phyloP scores from a whole-genome alignment of 2,329 filamentous ascomycete genomes.

The Venturia asperata region DNA sequence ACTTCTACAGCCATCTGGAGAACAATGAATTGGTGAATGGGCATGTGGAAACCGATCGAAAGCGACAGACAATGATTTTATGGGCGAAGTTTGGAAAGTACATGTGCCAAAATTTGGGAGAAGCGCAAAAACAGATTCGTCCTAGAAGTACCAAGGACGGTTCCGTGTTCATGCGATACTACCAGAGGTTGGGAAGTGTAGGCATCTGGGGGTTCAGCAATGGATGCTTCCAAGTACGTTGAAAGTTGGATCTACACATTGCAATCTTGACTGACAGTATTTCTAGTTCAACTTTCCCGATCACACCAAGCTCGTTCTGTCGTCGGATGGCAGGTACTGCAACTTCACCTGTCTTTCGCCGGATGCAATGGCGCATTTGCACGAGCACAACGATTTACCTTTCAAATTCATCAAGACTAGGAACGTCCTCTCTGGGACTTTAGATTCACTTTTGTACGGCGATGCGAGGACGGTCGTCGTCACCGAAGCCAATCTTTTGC shows the following conservation, averaged over 20 bases:
- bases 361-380: constrained; percentile 61
- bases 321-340: constrained; percentile 65
- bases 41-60: constrained; percentile 56
- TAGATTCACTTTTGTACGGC: constrained; percentile 64
- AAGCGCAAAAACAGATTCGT: constrained; percentile 32
- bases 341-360: constrained; percentile 70
- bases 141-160: constrained; percentile 21
- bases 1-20: constrained; percentile 49
- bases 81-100: constrained; percentile 67
- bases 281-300: constrained; percentile 76
- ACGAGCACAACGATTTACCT: constrained; percentile 52
- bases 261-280: constrained; percentile 24
- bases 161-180: constrained; percentile 61
- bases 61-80: constrained; percentile 49
- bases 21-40: constrained; percentile 49
- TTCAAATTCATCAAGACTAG: constrained; percentile 63
- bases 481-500: constrained; percentile 65
- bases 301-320: constrained; percentile 77
- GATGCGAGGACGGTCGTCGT: constrained; percentile 47
- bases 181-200: constrained; percentile 73
- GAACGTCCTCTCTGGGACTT: constrained; percentile 62
- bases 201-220: constrained; percentile 77
- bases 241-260: constrained; percentile 12
- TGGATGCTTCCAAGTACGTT: constrained; percentile 63
- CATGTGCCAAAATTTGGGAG: constrained; percentile 46